Base-by-base conservation (phyloP, 345 rosid species). In the Rhodomyrtus tomentosa region DNA sequence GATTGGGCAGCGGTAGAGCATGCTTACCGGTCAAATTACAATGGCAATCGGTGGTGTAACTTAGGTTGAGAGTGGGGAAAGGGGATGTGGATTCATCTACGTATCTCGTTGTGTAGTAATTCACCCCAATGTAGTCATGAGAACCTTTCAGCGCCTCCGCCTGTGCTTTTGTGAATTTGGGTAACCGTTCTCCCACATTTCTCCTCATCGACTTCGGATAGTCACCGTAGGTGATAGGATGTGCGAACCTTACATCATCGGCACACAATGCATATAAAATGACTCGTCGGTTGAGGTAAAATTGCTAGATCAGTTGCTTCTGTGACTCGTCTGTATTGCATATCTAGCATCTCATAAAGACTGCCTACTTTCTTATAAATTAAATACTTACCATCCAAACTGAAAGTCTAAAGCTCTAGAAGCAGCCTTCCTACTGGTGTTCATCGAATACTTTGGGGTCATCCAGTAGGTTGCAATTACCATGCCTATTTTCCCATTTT, bases 191-290 rank as follows among this genome's bases (percentile, higher is more conserved):
- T 32, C 96, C 96, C 1, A 91, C 88, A 1, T 90, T 48, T 18
- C 72, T 12, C 84, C 85, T 87, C 98, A 95, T 93, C 8, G 48
- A 86, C 49, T 87, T 82, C 4, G 95, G 98, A 81, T 95, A 93
- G 80, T 95, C 92, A 14, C 98, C 96, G 42, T 73, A 87, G 42
- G 80, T 90, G 18, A 94, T 36, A 11, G 98, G 96, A 85, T 94
- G 84, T 21, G 86, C 83, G 84, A 89, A 87, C 97, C 97, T 85
- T 55, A 22, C 52, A 54, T 51, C 25, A 49, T 50, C 16, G 11
- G 12, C 10, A 9, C 82, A 13, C 53, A 13, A 45, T 79, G 50
- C 36, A 40, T 15, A 1, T 6, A 62, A 12, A n/a, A 58, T n/a
- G 16, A n/a, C 6, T 58, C 68, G 2, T 58, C 13, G 6, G 68